Evolutionary conservation across 495 filamentous ascomycete genomes (phyloP), one percentile per base, ranked within the genome.

Genomic region (Oleoguttula mirabilis): DNA sequence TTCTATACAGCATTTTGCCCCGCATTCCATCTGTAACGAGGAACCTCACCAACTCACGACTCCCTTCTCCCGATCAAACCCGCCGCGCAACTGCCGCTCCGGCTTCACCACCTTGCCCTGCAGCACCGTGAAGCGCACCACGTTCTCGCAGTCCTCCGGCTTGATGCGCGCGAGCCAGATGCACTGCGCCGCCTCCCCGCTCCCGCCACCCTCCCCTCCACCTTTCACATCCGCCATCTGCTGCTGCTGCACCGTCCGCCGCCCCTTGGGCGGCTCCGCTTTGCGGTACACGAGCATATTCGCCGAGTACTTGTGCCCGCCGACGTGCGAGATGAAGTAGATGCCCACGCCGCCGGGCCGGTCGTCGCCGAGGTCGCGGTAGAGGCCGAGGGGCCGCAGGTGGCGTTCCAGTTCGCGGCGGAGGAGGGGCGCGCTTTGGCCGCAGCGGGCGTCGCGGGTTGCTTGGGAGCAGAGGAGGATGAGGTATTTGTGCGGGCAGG

Each of bases 71-170:
- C 90, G 67, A 69, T 98, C 86, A 65, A 95, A 98, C 5, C 90
- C 90, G 21, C 83, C 90, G 24, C 90, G 62, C 48, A 98, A 51
- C 71, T 94, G 87, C 39, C 71, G 64, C 51, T 74, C 77, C 19
- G 84, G 79, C 67, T 95, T 92, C 27, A 96, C 75, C 14, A 96
- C 79, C 68, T 93, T 95, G 4, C 90, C 92, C 68, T 94, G 77
- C 51, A 95, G 54, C 1, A 98, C 74, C 0, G 92, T 96, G 60
- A 79, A 92, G 59, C 75, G 72, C 30, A 98, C 77, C 39, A 98
- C 80, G 41, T 86, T 87, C 70, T 94, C 90, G 45, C 92, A 94
- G 56, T 98, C 86, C 65, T 90, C 84, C 1, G 92, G 90, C 55
- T 71, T 60, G 8, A 98, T 79, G 23, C 88, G 69, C 27, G 88